These are phyloP conservation scores for Ustilago trichophora DNA, from an alignment of 1,284 basidiomycete species.

Conservation along the genomic window DNA sequence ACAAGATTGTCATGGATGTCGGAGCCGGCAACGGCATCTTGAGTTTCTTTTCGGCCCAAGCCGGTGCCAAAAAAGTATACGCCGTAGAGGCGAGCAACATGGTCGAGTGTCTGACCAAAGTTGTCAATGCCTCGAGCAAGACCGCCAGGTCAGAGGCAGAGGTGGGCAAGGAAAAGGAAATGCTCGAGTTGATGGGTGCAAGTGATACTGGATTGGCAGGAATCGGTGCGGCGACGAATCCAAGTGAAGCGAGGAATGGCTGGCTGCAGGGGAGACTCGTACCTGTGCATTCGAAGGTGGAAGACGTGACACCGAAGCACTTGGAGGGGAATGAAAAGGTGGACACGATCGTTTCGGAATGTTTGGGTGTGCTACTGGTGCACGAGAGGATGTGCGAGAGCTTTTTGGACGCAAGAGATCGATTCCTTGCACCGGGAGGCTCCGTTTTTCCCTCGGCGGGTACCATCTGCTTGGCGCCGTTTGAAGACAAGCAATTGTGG, in stretches of 20 bases:
- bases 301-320: conserved; percentile 52
- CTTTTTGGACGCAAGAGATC: conserved; percentile 69
- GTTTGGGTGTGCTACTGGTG: conserved; percentile 70
- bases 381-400: conserved; percentile 71
- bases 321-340: conserved; percentile 64
- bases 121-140: conserved; percentile 54
- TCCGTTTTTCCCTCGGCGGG: conserved; percentile 69
- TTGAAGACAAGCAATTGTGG: conserved; percentile 69
- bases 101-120: conserved; percentile 69
- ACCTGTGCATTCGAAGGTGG: conserved; percentile 56
- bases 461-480: conserved; percentile 69
- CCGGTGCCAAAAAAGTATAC: conserved; percentile 69
- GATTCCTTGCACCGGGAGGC: conserved; percentile 69
- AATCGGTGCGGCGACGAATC: conserved; percentile 20
- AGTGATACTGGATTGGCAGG: conserved; percentile 5
- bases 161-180: conserved; percentile 41
- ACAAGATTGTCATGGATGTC: conserved; percentile 67
- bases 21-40: conserved; percentile 71
- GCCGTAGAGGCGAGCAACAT: conserved; percentile 70
- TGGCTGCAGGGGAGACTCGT: conserved; percentile 51
- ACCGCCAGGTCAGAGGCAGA: conserved; percentile 45
- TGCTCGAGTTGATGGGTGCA: conserved; percentile 37
- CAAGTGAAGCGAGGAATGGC: conserved; percentile 33
- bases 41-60: conserved; percentile 69
- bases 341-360: conserved; percentile 71